Percentiles rank a stretch among this genome's conserved stretches.
phyloP scores from a whole-genome alignment of 169 alveolate species.

The Perkinsus chesapeaki region DNA sequence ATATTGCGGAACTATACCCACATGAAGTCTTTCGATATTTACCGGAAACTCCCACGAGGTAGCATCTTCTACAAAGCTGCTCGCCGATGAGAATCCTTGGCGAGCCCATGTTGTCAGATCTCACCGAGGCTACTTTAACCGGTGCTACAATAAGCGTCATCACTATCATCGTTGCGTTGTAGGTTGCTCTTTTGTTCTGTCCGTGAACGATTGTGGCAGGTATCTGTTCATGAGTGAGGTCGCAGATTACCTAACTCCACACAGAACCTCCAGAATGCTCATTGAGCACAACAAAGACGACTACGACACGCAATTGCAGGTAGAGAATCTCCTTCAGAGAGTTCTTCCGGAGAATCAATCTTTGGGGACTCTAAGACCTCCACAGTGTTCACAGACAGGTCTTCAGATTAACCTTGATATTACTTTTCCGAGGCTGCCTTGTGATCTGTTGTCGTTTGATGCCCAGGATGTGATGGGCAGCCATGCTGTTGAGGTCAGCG shows the following conservation, averaged over 20 bases:
- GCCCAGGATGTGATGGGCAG: slow-evolving; percentile 71
- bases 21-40: slow-evolving; percentile 47
- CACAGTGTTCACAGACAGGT: too few species aligned
- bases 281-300: slow-evolving; percentile 51
- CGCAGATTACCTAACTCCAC: slow-evolving; percentile 37
- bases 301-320: slow-evolving; percentile 41
- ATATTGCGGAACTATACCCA: not conserved
- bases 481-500: slow-evolving; percentile 61
- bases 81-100: not conserved
- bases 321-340: not conserved
- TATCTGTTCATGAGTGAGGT: slow-evolving; percentile 55
- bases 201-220: not conserved
- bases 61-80: not conserved
- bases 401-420: slow-evolving; percentile 50
- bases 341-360: too few species aligned
- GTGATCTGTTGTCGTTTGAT: slow-evolving; percentile 62
- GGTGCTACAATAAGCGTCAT: slow-evolving; percentile 67
- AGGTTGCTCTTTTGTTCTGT: not conserved
- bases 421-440: slow-evolving; percentile 61
- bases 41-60: slow-evolving; percentile 54
- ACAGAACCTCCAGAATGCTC: slow-evolving; percentile 53
- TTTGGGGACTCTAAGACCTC: too few species aligned
- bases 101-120: slow-evolving; percentile 14
- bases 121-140: slow-evolving; percentile 62
- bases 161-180: slow-evolving; percentile 38